Percentiles rank a stretch among this genome's conserved stretches.
These are phyloP conservation scores for Metarhizium humberi DNA, from an alignment of 2,329 filamentous ascomycete genomes.

Conservation along the genomic window DNA sequence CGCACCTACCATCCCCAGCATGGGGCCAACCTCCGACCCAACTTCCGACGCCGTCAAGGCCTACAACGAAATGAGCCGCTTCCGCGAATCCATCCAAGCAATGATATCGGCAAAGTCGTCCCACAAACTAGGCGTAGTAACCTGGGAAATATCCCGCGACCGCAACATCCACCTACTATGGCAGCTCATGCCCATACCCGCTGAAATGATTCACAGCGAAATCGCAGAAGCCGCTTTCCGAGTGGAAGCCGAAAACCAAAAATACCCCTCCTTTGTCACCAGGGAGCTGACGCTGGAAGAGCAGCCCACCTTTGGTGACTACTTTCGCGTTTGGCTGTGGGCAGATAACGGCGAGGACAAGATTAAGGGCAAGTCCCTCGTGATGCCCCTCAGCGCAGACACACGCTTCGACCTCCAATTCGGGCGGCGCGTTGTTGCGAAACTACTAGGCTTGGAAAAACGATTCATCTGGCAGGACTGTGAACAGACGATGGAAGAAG, in stretches of 20 bases:
- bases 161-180: constrained; percentile 84
- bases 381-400: constrained; percentile 62
- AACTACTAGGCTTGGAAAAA: constrained; percentile 70
- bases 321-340: constrained; percentile 80
- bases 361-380: constrained; percentile 54
- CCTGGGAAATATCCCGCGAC: constrained; percentile 82
- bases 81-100: constrained; percentile 64
- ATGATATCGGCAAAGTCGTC: constrained; percentile 57
- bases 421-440: constrained; percentile 77
- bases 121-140: constrained; percentile 67
- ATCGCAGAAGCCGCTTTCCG: constrained; percentile 83
- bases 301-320: constrained; percentile 47
- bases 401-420: constrained; percentile 87
- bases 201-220: constrained; percentile 57
- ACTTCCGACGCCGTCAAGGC: constrained; percentile 50
- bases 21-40: constrained; percentile 44
- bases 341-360: constrained; percentile 42
- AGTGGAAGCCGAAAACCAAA: constrained; percentile 71
- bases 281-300: constrained; percentile 41
- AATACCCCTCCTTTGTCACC: constrained; percentile 41
- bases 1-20: constrained; percentile 61
- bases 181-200: constrained; percentile 78
- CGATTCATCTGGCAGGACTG: constrained; percentile 82
- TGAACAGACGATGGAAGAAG: constrained; percentile 66
- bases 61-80: constrained; percentile 73